Evolutionary conservation across 192 early-diverging fungal genomes (phyloP).

Genomic region (Coemansia sp.): DNA sequence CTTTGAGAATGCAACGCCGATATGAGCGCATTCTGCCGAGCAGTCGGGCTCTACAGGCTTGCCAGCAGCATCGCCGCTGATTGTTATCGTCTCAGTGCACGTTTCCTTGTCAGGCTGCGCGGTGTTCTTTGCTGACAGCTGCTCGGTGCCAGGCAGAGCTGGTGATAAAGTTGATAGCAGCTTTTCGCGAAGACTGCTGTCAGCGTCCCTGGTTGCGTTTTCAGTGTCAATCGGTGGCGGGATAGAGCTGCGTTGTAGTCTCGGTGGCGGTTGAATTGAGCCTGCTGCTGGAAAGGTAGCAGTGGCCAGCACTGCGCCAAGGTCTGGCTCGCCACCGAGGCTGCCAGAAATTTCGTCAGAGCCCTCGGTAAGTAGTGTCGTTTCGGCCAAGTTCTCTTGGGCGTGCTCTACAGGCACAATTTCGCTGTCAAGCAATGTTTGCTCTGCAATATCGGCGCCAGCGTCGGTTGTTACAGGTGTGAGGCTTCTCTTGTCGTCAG

Average conservation of each 20-base stretch:
- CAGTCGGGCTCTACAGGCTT: constrained; percentile 1
- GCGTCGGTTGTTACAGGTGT: not conserved
- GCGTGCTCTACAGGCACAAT: not conserved
- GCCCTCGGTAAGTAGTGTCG: not conserved
- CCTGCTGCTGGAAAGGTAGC: constrained; percentile 23
- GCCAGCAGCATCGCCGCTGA: not conserved
- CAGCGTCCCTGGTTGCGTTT: constrained; percentile 35
- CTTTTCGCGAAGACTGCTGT: constrained; percentile 25
- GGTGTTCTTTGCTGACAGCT: not conserved
- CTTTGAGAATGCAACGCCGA: constrained; percentile 49
- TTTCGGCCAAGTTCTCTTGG: not conserved
- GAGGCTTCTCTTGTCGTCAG: not conserved
- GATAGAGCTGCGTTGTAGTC: constrained; percentile 50
- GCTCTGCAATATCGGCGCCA: not conserved
- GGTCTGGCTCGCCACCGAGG: constrained; percentile 18
- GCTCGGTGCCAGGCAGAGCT: constrained; percentile 12
- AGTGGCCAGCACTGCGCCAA: constrained; percentile 5
- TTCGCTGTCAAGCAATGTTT: not conserved
- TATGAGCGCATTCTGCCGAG: constrained; percentile 22
- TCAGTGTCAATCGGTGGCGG: constrained; percentile 55
- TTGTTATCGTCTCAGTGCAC: constrained; percentile 13
- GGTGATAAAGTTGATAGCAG: constrained; percentile 32
- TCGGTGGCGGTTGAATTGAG: constrained; percentile 39
- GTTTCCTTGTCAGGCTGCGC: not conserved
- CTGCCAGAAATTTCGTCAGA: constrained; percentile 7